Conservation (phyloP, 257 asterid genomes). For the Henckelia pumila region DNA sequence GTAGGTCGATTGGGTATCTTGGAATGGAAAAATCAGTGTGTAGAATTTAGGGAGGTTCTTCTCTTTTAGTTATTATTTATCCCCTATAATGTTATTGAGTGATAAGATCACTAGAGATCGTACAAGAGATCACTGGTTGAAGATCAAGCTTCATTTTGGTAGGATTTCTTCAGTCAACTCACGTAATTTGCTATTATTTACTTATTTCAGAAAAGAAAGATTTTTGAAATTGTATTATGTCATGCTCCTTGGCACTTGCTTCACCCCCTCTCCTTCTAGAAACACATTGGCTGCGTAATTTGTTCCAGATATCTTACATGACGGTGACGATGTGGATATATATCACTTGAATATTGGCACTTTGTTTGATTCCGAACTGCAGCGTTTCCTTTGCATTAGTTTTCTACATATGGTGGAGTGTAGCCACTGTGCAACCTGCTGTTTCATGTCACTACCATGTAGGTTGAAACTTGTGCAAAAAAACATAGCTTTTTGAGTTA, state of each 20-base stretch:
- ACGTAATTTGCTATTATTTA: too few species aligned
- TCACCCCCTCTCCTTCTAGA: not conserved
- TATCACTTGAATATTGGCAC: not conserved
- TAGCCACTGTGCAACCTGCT: not conserved
- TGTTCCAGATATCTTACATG: not conserved
- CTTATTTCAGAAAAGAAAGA: not conserved
- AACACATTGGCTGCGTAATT: not conserved
- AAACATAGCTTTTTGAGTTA: not conserved
- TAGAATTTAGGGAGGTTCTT: too few species aligned
- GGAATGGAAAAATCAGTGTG: not conserved
- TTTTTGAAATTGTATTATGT: too few species aligned
- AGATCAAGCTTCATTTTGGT: not conserved
- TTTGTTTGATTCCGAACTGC: not conserved
- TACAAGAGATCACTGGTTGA: not conserved
- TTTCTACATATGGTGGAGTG: not conserved
- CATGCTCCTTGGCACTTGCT: not conserved
- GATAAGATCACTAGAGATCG: not conserved
- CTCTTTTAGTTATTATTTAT: not conserved
- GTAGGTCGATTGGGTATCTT: not conserved
- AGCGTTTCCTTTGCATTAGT: not conserved
- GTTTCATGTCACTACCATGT: not conserved
- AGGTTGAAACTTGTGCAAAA: not conserved
- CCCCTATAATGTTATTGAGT: not conserved
- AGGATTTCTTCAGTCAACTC: too few species aligned
- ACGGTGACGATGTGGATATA: not conserved